Evolutionary conservation across 129 eudicot species (phyloP).

Genomic region (Logfia minima): DNA sequence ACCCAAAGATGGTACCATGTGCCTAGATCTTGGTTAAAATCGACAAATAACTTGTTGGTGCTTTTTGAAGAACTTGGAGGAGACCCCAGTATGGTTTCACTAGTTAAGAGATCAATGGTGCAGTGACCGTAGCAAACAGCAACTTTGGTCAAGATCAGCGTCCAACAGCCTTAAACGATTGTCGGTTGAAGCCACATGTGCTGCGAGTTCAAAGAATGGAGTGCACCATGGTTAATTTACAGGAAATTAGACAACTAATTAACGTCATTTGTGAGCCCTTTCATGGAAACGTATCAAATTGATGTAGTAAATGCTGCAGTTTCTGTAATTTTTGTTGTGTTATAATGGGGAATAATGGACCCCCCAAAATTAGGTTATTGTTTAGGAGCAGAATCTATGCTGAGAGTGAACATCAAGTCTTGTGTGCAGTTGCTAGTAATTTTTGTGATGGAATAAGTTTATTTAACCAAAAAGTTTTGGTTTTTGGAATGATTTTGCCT

Average conservation of each 20-base stretch:
- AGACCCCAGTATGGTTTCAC: slow-evolving; percentile 66
- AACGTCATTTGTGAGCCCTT: not conserved
- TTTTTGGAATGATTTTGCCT: not conserved
- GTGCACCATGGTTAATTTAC: slow-evolving; percentile 14
- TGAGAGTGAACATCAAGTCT: slow-evolving; percentile 17
- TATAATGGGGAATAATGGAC: slow-evolving; percentile 24
- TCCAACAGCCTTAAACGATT: not conserved
- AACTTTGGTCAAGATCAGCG: slow-evolving; percentile 19
- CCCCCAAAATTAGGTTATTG: slow-evolving; percentile 39
- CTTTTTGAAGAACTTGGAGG: slow-evolving; percentile 95
- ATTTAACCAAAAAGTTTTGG: slow-evolving; percentile 1
- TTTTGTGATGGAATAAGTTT: slow-evolving; percentile 11
- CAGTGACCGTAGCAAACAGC: slow-evolving; percentile 13
- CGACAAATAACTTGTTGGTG: slow-evolving; percentile 68
- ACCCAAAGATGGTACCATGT: slow-evolving; percentile 99
- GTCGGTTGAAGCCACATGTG: slow-evolving; percentile 10
- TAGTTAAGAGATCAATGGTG: slow-evolving; percentile 69
- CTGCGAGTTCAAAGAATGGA: not conserved
- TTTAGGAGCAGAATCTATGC: slow-evolving; percentile 47
- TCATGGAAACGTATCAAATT: not conserved
- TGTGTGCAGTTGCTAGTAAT: slow-evolving; percentile 18
- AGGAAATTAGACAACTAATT: slow-evolving; percentile 6
- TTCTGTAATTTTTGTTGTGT: slow-evolving; percentile 30
- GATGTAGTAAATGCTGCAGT: slow-evolving; percentile 14
- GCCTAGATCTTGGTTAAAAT: slow-evolving; percentile 93